Conservation (phyloP, 2,329 filamentous ascomycete genomes). For the Cladosporium cucumerinum region DNA sequence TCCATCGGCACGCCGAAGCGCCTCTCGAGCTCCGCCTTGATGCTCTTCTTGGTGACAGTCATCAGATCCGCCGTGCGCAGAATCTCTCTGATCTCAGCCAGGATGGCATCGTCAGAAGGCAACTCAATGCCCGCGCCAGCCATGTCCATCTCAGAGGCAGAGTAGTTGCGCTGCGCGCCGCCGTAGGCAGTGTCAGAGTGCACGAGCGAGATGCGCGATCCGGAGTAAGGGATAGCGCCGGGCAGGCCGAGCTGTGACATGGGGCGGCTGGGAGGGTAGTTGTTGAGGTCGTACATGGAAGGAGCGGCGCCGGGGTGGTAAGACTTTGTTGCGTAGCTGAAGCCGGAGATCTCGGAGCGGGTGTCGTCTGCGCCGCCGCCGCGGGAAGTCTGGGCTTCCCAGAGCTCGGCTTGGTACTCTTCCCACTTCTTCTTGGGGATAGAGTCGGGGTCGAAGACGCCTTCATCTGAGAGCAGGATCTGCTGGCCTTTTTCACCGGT, state of each 20-base stretch:
- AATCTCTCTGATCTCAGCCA: constrained; percentile 93
- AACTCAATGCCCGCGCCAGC: constrained; percentile 41
- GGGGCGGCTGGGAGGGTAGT: constrained; percentile 45
- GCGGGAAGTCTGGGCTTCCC: constrained; percentile 86
- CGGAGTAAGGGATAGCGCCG: constrained; percentile 38
- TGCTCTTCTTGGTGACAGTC: constrained; percentile 97
- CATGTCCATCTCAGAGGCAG: constrained; percentile 65
- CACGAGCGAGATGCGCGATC: constrained; percentile 73
- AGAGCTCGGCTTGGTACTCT: constrained; percentile 96
- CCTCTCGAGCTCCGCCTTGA: constrained; percentile 88
- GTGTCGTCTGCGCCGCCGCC: constrained; percentile 63
- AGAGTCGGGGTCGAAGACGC: constrained; percentile 88
- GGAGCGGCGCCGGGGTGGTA: constrained; percentile 48
- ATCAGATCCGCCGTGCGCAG: constrained; percentile 89
- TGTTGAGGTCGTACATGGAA: constrained; percentile 31
- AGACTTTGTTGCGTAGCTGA: constrained; percentile 88
- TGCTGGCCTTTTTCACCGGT: constrained; percentile 91
- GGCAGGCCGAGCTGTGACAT: constrained; percentile 60
- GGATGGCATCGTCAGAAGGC: constrained; percentile 82
- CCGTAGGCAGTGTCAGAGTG: constrained; percentile 58
- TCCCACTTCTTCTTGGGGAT: constrained; percentile 99
- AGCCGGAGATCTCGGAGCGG: constrained; percentile 84
- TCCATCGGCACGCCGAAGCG: constrained; percentile 86
- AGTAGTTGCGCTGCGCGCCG: constrained; percentile 24
- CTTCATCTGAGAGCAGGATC: constrained; percentile 90